A percentile compares a stretch with the other conserved stretches of the same genome.
phyloP scores from a whole-genome alignment of 139 green algal genomes.

The Mesotaenium endlicherianum region DNA sequence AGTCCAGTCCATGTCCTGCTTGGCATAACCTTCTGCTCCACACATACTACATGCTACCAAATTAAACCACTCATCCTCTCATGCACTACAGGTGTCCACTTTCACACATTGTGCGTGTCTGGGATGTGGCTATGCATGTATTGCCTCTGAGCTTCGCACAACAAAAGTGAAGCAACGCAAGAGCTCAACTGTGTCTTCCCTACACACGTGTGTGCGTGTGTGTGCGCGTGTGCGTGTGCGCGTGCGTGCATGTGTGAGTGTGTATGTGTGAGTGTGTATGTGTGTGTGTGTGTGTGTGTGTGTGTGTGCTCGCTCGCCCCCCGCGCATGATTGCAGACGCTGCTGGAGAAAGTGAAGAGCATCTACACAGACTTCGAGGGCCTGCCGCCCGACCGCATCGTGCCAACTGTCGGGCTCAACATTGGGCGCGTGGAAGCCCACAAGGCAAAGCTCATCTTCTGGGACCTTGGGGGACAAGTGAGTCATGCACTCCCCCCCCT shows the following conservation, averaged over 20 bases:
- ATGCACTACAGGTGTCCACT: no score
- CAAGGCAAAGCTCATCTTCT: conserved; percentile 77
- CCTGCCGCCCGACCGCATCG: conserved; percentile 77
- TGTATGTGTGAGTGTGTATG: not conserved
- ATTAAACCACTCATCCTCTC: no score
- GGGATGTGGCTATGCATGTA: not conserved
- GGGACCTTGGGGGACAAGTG: conserved; percentile 80
- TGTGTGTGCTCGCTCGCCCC: not conserved
- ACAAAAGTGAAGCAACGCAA: not conserved
- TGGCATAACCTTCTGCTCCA: not conserved
- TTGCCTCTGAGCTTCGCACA: not conserved
- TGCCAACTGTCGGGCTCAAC: conserved; percentile 94
- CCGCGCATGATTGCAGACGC: conserved; percentile 48
- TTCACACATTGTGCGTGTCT: not conserved
- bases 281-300: not conserved
- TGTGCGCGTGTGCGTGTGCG: not conserved
- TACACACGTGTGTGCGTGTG: not conserved
- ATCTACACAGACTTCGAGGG: conserved; percentile 72
- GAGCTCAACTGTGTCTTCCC: not conserved
- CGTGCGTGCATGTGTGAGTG: no score
- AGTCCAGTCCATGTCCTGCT: no score
- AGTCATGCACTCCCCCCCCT: not conserved
- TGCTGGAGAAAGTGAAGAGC: conserved; percentile 86
- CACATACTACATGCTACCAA: not conserved
- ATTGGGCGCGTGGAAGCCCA: conserved; percentile 75